These are phyloP conservation scores for Phycomyces blakesleeanus DNA, from an alignment of 192 early-diverging fungal genomes.

Conservation along the genomic window DNA sequence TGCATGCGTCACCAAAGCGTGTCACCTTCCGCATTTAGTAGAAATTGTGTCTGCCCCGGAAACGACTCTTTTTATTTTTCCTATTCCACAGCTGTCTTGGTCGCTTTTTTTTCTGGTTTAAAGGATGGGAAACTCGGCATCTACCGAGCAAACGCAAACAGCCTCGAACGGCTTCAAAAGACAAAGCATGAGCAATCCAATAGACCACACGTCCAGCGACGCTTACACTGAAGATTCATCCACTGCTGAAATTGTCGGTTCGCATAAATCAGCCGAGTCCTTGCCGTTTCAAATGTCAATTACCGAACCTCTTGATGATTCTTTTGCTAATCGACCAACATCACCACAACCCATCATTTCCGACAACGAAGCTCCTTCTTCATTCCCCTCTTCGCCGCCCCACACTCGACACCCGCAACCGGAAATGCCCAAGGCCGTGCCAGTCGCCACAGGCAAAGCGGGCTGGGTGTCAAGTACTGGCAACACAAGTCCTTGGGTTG, in stretches of 20 bases:
- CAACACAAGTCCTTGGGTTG: constrained; percentile 21
- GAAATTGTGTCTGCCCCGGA: too few relatives aligned
- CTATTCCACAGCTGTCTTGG: too few relatives aligned
- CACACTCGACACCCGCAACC: neutral
- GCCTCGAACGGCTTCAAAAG: constrained; percentile 1
- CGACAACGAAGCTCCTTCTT: neutral
- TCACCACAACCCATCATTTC: neutral
- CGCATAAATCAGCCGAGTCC: neutral
- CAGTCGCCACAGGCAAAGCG: constrained; percentile 14
- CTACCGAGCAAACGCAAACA: constrained; percentile 14
- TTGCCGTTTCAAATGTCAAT: constrained; percentile 5
- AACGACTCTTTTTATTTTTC: neutral
- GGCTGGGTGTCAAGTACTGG: constrained; percentile 32
- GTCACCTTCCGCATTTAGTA: too few relatives aligned
- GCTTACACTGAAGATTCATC: neutral
- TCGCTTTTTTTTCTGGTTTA: neutral
- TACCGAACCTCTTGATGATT: neutral
- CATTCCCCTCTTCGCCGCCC: neutral
- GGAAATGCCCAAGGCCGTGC: constrained; percentile 1
- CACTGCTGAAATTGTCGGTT: neutral
- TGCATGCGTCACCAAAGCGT: too few relatives aligned
- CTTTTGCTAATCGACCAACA: neutral
- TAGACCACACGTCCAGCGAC: neutral
- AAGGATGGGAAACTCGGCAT: constrained; percentile 19
- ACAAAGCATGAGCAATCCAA: neutral